Conservation (phyloP, 106 monocot genomes). For the Ottelia alismoides region DNA sequence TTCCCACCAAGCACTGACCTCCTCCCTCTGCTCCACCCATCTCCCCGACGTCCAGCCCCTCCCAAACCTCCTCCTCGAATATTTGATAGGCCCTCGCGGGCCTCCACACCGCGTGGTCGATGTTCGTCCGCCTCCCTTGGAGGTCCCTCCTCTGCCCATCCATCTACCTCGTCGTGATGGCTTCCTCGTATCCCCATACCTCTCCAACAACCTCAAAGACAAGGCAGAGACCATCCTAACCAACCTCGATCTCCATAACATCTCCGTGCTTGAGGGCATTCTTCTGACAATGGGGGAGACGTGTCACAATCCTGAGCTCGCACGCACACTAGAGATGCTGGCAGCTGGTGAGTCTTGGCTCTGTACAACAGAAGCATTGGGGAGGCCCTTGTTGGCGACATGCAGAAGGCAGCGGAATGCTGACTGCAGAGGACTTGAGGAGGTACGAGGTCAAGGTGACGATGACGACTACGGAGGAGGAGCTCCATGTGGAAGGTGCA, state of each 20-base stretch:
- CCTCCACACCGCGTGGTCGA: slow-evolving; percentile 42
- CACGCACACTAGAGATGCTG: slow-evolving; percentile 50
- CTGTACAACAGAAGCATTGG: slow-evolving; percentile 76
- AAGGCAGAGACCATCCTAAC: slow-evolving; percentile 21
- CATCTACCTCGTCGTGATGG: slow-evolving; percentile 63
- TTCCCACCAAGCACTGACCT: too few relatives aligned
- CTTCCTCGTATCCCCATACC: slow-evolving; percentile 36
- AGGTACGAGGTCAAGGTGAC: slow-evolving; percentile 37
- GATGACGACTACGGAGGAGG: too few relatives aligned
- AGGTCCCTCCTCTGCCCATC: slow-evolving; percentile 59
- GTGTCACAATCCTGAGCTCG: slow-evolving; percentile 49
- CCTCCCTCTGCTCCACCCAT: too few relatives aligned
- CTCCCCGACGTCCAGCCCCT: too few relatives aligned
- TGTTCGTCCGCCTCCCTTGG: slow-evolving; percentile 65
- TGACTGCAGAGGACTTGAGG: slow-evolving; percentile 64
- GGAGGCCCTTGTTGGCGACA: slow-evolving; percentile 47
- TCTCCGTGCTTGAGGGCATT: slow-evolving; percentile 44
- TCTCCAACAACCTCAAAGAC: slow-evolving; percentile 17
- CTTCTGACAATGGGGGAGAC: slow-evolving; percentile 33
- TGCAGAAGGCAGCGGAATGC: slow-evolving; percentile 51
- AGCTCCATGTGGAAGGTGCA: too few relatives aligned
- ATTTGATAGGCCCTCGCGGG: too few relatives aligned
- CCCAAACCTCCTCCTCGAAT: too few relatives aligned
- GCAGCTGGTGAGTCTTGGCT: slow-evolving; percentile 38
- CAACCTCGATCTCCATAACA: slow-evolving; percentile 48